Conservation (phyloP, 768 basidiomycete species). For the Lactarius pseudohatsudake region DNA sequence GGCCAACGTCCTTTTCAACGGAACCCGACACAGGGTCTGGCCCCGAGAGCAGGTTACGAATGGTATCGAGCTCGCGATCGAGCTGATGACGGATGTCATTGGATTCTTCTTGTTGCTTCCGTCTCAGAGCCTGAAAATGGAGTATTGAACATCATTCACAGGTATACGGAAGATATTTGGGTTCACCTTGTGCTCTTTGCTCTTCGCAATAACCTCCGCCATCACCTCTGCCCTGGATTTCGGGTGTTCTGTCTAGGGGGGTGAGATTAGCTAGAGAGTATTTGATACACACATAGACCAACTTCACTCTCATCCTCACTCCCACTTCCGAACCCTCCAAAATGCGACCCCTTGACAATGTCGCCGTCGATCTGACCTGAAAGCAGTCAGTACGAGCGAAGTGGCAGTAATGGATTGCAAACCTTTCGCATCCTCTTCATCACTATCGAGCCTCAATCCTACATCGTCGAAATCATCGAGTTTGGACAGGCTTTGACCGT, state of each 20-base stretch:
- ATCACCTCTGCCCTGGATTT: conserved; percentile 96
- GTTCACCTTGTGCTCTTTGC: conserved; percentile 88
- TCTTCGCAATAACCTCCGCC: conserved; percentile 97
- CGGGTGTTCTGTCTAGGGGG: conserved; percentile 69
- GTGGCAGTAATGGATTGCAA: neutral
- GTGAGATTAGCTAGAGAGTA: conserved; percentile 15
- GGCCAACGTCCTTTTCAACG: conserved; percentile 17
- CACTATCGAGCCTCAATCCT: conserved; percentile 56
- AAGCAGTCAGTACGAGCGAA: neutral
- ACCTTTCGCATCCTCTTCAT: conserved; percentile 54
- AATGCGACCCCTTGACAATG: conserved; percentile 69
- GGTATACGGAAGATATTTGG: neutral
- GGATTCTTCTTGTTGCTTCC: conserved; percentile 83
- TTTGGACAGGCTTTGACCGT: conserved; percentile 83
- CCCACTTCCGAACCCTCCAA: conserved; percentile 83
- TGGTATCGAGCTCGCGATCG: conserved; percentile 81
- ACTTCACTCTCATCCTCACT: conserved; percentile 52
- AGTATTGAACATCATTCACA: neutral
- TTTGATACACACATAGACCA: conserved; percentile 3
- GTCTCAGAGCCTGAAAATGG: conserved; percentile 66
- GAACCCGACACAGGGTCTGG: conserved; percentile 46
- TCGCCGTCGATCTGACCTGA: conserved; percentile 67
- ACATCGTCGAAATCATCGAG: conserved; percentile 81
- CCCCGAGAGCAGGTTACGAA: conserved; percentile 71
- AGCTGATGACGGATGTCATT: conserved; percentile 84